Evolutionary conservation across 441 rosid genomes (phyloP).

Genomic region (Populus hybrid): DNA sequence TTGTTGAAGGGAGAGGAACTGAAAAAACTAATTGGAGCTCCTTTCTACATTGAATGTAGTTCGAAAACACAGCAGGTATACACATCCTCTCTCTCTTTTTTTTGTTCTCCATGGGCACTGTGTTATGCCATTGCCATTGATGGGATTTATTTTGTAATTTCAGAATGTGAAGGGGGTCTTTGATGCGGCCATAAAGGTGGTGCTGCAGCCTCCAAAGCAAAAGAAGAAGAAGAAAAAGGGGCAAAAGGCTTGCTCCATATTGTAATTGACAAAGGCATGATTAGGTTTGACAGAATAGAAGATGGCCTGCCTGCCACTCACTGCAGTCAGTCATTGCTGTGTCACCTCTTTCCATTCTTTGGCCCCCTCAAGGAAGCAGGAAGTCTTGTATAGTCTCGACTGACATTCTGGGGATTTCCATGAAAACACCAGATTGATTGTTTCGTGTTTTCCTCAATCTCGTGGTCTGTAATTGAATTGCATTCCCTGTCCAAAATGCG

Average conservation of each 20-base stretch:
- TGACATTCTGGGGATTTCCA: slow-evolving; percentile 29
- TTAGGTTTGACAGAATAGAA: slow-evolving; percentile 29
- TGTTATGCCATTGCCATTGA: not conserved
- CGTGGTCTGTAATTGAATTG: slow-evolving; percentile 26
- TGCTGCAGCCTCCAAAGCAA: slow-evolving; percentile 85
- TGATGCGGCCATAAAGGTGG: slow-evolving; percentile 84
- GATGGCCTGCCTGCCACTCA: slow-evolving; percentile 15
- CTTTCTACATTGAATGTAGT: slow-evolving; percentile 83
- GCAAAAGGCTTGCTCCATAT: slow-evolving; percentile 58
- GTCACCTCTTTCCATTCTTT: slow-evolving; percentile 3
- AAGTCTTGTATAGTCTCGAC: slow-evolving; percentile 36
- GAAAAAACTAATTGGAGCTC: slow-evolving; percentile 70
- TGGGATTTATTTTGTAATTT: slow-evolving; percentile 15
- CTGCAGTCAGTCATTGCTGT: slow-evolving; percentile 16
- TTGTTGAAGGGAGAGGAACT: slow-evolving; percentile 78
- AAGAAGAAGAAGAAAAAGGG: slow-evolving; percentile 76
- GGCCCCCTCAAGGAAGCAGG: slow-evolving; percentile 15
- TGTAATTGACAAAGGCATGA: slow-evolving; percentile 41
- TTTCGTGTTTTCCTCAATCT: slow-evolving; percentile 18
- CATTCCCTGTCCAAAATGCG: slow-evolving; percentile 17
- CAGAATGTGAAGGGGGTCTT: slow-evolving; percentile 87
- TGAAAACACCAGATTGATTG: slow-evolving; percentile 27
- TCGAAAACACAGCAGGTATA: slow-evolving; percentile 86
- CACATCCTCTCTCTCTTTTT: not conserved
- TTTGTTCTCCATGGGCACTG: not conserved